Conservation (phyloP, 805 yeast genomes). For the Hanseniaspora meyeri region DNA sequence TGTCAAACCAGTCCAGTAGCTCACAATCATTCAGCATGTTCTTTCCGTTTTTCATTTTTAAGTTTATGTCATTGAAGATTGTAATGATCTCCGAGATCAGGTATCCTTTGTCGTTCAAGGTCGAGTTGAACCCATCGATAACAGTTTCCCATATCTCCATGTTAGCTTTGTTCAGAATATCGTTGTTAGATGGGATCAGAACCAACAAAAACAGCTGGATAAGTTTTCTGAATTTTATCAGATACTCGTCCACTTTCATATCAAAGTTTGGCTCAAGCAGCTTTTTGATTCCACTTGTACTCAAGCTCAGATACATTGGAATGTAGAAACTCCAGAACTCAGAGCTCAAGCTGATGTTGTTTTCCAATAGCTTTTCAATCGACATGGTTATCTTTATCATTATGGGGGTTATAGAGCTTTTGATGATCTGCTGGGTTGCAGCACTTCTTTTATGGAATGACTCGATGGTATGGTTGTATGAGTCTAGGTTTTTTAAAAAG, state of each 20-base stretch:
- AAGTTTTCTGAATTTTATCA: slow-evolving; percentile 7
- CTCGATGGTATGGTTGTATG: slow-evolving; percentile 2
- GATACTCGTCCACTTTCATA: not conserved
- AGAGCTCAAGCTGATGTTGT: not conserved
- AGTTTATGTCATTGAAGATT: slow-evolving; percentile 3
- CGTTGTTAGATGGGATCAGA: not conserved
- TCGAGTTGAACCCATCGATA: not conserved
- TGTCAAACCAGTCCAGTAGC: not conserved
- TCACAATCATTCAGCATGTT: not conserved
- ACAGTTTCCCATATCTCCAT: not conserved
- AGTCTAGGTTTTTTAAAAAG: slow-evolving; percentile 6
- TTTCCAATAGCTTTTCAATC: not conserved
- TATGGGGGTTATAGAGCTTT: slow-evolving; percentile 4
- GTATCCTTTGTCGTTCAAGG: not conserved
- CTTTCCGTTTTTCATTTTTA: not conserved
- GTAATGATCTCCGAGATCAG: not conserved
- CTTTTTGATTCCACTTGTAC: not conserved
- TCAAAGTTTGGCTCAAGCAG: not conserved
- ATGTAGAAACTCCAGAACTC: slow-evolving; percentile 9
- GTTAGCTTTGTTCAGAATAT: not conserved
- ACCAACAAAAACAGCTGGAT: slow-evolving; percentile 4
- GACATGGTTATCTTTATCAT: slow-evolving; percentile 1
- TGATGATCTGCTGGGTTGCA: not conserved
- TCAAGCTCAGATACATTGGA: slow-evolving; percentile 5
- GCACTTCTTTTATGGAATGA: not conserved